phyloP scores from a whole-genome alignment of 441 rosid species.

The Omphalea diandra region DNA sequence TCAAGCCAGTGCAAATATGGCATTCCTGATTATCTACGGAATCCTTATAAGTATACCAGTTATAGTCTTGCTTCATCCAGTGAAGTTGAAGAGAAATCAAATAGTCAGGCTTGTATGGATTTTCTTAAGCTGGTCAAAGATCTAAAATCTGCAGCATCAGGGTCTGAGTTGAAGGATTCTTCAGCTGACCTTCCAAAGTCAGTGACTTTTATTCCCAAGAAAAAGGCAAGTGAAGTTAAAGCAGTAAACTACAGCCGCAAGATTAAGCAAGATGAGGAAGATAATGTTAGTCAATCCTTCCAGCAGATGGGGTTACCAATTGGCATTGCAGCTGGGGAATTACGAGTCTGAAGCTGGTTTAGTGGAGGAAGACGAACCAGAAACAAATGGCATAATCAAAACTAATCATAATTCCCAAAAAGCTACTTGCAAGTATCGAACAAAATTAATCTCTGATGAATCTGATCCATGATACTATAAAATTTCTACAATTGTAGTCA shows the following conservation, averaged over 20 bases:
- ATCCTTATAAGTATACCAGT: slow-evolving; percentile 68
- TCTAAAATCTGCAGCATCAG: slow-evolving; percentile 19
- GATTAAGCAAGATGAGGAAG: slow-evolving; percentile 25
- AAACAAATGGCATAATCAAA: slow-evolving; percentile 26
- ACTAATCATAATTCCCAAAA: slow-evolving; percentile 27
- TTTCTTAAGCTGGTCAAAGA: slow-evolving; percentile 44
- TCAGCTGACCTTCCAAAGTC: slow-evolving; percentile 46
- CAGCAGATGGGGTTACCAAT: slow-evolving; percentile 31
- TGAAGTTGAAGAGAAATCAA: slow-evolving; percentile 66
- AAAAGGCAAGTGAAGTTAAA: slow-evolving; percentile 32
- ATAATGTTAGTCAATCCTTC: slow-evolving; percentile 17
- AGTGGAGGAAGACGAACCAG: slow-evolving; percentile 69
- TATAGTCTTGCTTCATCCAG: slow-evolving; percentile 54
- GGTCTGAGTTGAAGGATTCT: slow-evolving; percentile 27
- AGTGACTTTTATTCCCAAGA: slow-evolving; percentile 63
- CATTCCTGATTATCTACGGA: slow-evolving; percentile 65
- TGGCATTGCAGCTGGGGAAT: slow-evolving; percentile 41
- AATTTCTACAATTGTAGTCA: neutral
- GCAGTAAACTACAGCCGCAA: slow-evolving; percentile 20
- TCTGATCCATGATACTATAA: slow-evolving; percentile 30
- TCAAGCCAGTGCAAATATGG: slow-evolving; percentile 27
- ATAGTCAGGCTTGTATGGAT: slow-evolving; percentile 57
- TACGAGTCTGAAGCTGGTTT: slow-evolving; percentile 43
- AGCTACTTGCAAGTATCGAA: slow-evolving; percentile 45
- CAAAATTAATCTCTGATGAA: slow-evolving; percentile 38